phyloP scores from a whole-genome alignment of 352 stramenopile species.

The Pythium brachiatum region DNA sequence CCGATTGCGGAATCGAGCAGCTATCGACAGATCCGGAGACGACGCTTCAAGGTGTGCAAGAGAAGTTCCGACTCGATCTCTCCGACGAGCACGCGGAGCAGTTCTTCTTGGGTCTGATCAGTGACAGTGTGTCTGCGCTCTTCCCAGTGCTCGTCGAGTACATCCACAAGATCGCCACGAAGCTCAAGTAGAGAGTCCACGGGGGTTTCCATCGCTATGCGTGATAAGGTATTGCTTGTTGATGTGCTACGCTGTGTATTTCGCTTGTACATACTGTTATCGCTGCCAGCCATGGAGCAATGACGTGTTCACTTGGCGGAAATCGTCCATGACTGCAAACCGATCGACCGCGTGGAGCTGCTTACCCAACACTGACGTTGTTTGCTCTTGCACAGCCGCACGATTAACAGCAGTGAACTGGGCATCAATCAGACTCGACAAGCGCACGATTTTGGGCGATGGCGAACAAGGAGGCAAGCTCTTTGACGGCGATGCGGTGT shows the following conservation, averaged over 20 bases:
- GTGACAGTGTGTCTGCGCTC: conserved; percentile 93
- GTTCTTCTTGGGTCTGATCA: conserved; percentile 96
- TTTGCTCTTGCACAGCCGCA: neutral
- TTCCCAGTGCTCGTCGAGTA: conserved; percentile 86
- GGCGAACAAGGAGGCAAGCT: conserved; percentile 15
- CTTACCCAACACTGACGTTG: neutral
- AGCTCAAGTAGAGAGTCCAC: conserved; percentile 40
- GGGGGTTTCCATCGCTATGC: neutral
- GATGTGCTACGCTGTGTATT: conserved; percentile 4
- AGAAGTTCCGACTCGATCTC: conserved; percentile 96
- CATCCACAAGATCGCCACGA: conserved; percentile 83
- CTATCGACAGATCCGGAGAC: conserved; percentile 83
- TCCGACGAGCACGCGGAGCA: conserved; percentile 97
- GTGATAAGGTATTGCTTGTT: conserved; percentile 3
- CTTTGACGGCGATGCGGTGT: neutral
- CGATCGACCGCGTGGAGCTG: conserved; percentile 4
- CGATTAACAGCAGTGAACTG: conserved; percentile 10
- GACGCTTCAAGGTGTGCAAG: conserved; percentile 90
- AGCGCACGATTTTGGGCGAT: conserved; percentile 11
- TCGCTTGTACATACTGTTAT: conserved; percentile 26
- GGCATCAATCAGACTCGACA: conserved; percentile 23
- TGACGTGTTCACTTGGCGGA: conserved; percentile 41
- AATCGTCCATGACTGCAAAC: conserved; percentile 47
- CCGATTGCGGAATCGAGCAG: conserved; percentile 97
- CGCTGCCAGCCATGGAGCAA: conserved; percentile 39